Percentiles rank a stretch among this genome's conserved stretches.
phyloP scores from a whole-genome alignment of 2,329 filamentous ascomycete genomes.

The Claviceps lovelessii region DNA sequence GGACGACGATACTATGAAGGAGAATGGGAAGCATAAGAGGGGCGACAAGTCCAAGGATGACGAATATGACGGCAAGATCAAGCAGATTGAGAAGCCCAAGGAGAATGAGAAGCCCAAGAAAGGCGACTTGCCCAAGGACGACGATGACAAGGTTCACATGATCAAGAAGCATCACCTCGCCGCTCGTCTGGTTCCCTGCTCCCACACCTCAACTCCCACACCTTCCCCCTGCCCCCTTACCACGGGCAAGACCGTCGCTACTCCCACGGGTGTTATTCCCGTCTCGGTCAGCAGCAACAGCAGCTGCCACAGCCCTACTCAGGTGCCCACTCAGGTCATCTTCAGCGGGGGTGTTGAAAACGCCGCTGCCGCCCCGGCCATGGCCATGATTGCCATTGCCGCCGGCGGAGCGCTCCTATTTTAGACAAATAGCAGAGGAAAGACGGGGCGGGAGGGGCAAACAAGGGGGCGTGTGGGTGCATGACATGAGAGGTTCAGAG shows the following conservation, averaged over 20 bases:
- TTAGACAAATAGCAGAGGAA: not conserved
- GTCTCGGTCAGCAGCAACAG: not conserved
- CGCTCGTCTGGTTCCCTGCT: not conserved
- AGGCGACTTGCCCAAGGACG: not conserved
- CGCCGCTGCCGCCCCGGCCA: not conserved
- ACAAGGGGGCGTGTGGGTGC: too few species aligned
- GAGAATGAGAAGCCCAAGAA: not conserved
- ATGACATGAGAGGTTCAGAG: too few species aligned
- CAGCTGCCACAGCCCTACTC: not conserved
- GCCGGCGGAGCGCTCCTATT: constrained; percentile 2
- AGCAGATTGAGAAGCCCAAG: not conserved
- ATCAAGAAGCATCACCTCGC: not conserved
- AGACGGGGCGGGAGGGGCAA: too few species aligned
- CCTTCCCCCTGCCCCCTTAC: not conserved
- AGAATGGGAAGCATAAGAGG: not conserved
- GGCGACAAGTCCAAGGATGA: not conserved
- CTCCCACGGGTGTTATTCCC: not conserved
- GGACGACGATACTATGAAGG: not conserved
- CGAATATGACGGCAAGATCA: not conserved
- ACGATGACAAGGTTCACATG: not conserved
- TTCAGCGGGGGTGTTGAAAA: not conserved
- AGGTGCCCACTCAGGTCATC: not conserved
- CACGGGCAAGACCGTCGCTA: not conserved
- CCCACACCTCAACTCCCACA: not conserved
- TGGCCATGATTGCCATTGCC: constrained; percentile 3